Conservation (phyloP, 1,139 yeast genomes). For the Candida sanyaensis region DNA sequence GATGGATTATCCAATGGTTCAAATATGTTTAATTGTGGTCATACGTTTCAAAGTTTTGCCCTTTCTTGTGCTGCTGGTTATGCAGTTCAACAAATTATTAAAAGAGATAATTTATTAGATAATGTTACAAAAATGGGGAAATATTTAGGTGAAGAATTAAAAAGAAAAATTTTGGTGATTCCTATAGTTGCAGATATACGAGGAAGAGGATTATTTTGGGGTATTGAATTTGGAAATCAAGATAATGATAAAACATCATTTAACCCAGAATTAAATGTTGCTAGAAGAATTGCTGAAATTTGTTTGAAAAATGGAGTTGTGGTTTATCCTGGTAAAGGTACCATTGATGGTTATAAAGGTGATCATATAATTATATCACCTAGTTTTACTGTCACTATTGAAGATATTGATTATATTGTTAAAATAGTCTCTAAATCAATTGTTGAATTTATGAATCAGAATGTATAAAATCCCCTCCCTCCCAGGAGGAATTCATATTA, state of each 20-base stretch:
- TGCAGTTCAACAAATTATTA: conserved; percentile 18
- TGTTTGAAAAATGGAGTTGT: conserved; percentile 45
- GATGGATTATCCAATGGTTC: conserved; percentile 16
- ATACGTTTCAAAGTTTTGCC: conserved; percentile 20
- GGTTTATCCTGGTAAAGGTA: conserved; percentile 47
- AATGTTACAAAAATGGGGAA: conserved; percentile 16
- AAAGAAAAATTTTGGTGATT: conserved; percentile 26
- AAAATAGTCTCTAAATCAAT: conserved; percentile 4
- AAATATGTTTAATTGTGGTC: conserved; percentile 16
- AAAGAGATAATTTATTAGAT: conserved; percentile 15
- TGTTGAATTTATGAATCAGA: background rate
- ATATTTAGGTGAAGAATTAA: conserved; percentile 13
- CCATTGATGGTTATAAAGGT: conserved; percentile 33
- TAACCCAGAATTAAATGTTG: conserved; percentile 31
- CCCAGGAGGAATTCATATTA: no score
- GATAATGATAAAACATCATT: conserved; percentile 50
- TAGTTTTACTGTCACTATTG: conserved; percentile 45
- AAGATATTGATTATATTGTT: conserved; percentile 36
- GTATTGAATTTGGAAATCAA: conserved; percentile 56
- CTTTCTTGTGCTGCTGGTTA: conserved; percentile 20
- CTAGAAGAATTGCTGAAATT: conserved; percentile 32
- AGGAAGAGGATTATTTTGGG: conserved; percentile 65
- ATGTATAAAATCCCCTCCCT: background rate
- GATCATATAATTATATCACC: conserved; percentile 57
- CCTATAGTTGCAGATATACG: conserved; percentile 57